These are phyloP conservation scores for Aureobasidium sp. DNA, from an alignment of 2,329 filamentous ascomycete species.

Conservation along the genomic window DNA sequence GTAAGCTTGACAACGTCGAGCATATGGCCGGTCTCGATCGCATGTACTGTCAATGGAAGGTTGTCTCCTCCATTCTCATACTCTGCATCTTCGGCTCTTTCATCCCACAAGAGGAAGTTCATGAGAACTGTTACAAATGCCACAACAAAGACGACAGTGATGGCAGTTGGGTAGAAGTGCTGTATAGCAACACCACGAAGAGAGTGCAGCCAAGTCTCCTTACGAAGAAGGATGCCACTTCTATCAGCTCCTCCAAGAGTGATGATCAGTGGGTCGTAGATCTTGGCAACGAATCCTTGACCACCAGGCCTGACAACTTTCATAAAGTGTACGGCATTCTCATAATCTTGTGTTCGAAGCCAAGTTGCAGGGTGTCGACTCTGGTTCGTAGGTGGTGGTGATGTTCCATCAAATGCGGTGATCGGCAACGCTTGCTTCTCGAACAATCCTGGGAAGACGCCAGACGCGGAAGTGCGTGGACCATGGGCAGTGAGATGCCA, in stretches of 20 bases:
- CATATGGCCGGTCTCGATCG: slow-evolving; percentile 52
- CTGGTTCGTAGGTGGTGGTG: slow-evolving; percentile 59
- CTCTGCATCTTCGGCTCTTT: slow-evolving; percentile 36
- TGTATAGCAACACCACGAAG: slow-evolving; percentile 44
- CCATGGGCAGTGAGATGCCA: slow-evolving; percentile 65
- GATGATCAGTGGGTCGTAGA: slow-evolving; percentile 68
- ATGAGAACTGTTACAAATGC: slow-evolving; percentile 62
- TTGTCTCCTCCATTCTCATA: slow-evolving; percentile 40
- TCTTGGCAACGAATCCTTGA: slow-evolving; percentile 63
- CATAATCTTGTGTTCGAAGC: slow-evolving; percentile 69
- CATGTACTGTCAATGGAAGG: slow-evolving; percentile 51
- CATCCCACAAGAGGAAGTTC: slow-evolving; percentile 65
- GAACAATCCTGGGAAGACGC: slow-evolving; percentile 5
- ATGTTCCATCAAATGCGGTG: slow-evolving; percentile 21
- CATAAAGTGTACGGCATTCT: slow-evolving; percentile 69
- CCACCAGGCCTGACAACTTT: slow-evolving; percentile 64
- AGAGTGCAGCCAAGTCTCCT: slow-evolving; percentile 46
- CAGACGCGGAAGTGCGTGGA: slow-evolving; percentile 1
- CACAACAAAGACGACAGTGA: slow-evolving; percentile 55
- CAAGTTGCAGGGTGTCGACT: slow-evolving; percentile 68
- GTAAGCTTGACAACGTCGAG: slow-evolving; percentile 61
- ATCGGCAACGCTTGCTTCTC: slow-evolving; percentile 15
- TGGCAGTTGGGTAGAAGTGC: slow-evolving; percentile 60
- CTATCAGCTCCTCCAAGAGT: slow-evolving; percentile 62
- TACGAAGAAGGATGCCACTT: slow-evolving; percentile 42